These are phyloP conservation scores for Panicum hallii DNA, from an alignment of 202 grass and related monocot species.

Conservation along the genomic window DNA sequence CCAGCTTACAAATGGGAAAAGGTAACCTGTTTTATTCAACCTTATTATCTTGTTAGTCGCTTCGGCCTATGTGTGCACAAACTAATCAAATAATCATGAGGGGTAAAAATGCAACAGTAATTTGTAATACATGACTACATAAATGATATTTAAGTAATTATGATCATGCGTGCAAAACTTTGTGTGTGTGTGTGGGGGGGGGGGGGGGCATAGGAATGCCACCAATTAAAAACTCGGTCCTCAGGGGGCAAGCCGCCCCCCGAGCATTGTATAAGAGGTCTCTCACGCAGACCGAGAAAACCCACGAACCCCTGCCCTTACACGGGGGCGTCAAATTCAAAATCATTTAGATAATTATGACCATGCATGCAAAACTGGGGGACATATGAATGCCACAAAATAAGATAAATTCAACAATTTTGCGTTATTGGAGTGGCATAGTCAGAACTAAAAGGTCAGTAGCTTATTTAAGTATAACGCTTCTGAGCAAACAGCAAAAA, in stretches of 20 bases:
- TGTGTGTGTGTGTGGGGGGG: no score
- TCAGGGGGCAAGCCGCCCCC: no score
- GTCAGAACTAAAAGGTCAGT: background rate
- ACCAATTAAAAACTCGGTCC: background rate
- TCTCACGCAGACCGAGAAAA: no score
- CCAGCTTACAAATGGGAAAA: constrained; percentile 12
- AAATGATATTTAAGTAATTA: background rate
- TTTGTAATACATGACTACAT: background rate
- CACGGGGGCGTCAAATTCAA: no score
- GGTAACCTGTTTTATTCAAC: background rate
- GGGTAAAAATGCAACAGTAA: background rate
- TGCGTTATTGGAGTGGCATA: background rate
- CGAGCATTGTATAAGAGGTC: no score
- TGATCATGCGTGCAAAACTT: background rate
- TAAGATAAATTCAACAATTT: background rate
- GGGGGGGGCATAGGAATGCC: background rate
- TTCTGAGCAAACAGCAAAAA: constrained; percentile 9
- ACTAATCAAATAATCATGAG: background rate
- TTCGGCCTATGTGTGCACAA: background rate
- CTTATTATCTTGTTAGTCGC: background rate
- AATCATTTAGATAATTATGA: background rate
- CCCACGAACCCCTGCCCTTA: no score
- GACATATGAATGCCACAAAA: background rate
- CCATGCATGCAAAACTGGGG: background rate
- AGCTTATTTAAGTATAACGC: constrained; percentile 7